A percentile compares a stretch with the other conserved stretches of the same genome.
These are phyloP conservation scores for Tricholoma flavovirens DNA, from an alignment of 768 basidiomycete species.

Conservation along the genomic window DNA sequence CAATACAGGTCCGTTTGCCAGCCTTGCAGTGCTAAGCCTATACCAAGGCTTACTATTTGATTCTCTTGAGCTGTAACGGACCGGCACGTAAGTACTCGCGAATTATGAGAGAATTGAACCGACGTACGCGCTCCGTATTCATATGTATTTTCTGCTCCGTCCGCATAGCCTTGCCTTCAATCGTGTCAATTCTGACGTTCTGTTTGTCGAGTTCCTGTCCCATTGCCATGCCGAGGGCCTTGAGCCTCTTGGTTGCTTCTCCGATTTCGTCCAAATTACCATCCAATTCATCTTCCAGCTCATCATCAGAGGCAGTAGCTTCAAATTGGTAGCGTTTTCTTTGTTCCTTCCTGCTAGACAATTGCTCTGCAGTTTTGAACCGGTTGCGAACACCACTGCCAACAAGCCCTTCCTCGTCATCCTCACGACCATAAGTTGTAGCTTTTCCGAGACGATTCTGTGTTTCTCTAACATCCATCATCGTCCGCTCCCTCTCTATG, in stretches of 20 bases:
- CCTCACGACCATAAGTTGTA: constrained; percentile 50
- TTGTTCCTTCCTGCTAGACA: constrained; percentile 56
- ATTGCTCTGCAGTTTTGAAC: constrained; percentile 45
- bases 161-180: constrained; percentile 71
- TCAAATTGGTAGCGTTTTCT: constrained; percentile 90
- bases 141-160: constrained; percentile 72
- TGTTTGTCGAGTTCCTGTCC: constrained; percentile 86
- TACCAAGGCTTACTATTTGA: constrained; percentile 35
- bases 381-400: constrained; percentile 34
- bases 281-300: constrained; percentile 91
- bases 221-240: constrained; percentile 75
- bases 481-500: constrained; percentile 74
- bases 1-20: too few relatives aligned
- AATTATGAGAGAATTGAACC: not conserved
- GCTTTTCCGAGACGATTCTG: constrained; percentile 83
- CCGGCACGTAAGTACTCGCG: constrained; percentile 2
- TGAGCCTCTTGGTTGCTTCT: constrained; percentile 70
- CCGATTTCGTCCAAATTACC: constrained; percentile 85
- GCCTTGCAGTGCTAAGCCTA: too few relatives aligned
- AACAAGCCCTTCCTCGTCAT: constrained; percentile 39
- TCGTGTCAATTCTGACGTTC: constrained; percentile 70
- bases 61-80: constrained; percentile 48
- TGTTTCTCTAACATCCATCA: constrained; percentile 80
- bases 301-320: constrained; percentile 83
- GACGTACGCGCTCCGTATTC: constrained; percentile 78